A percentile compares a stretch with the other conserved stretches of the same genome.
Conservation (phyloP, 495 filamentous ascomycete species). For the Lichenothelia convexa region DNA sequence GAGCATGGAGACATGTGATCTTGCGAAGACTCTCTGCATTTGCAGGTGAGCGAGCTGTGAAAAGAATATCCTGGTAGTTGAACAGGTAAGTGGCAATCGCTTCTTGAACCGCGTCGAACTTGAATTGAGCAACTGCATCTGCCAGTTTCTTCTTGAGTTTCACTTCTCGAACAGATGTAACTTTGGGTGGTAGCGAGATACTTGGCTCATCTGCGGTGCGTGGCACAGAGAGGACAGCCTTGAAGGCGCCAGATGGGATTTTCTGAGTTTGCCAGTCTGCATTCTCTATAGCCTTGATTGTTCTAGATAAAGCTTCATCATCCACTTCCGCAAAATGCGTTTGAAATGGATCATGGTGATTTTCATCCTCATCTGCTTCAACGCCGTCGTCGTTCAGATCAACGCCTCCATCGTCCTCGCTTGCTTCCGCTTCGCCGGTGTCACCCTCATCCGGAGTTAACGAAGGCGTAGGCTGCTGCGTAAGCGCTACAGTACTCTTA, state of each 20-base stretch:
- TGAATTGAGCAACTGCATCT: no score
- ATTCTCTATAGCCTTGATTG: slow-evolving; percentile 32
- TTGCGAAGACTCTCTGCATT: slow-evolving; percentile 49
- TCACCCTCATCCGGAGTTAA: slow-evolving; percentile 22
- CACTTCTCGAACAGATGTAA: no score
- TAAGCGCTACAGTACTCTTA: not conserved
- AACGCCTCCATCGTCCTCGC: slow-evolving; percentile 19
- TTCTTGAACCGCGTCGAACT: slow-evolving; percentile 33
- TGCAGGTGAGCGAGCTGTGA: slow-evolving; percentile 45
- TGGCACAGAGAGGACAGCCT: slow-evolving; percentile 2
- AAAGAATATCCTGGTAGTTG: slow-evolving; percentile 66
- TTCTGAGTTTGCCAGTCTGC: slow-evolving; percentile 42
- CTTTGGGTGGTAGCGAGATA: no score
- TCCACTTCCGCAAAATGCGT: slow-evolving; percentile 53
- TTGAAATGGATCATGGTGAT: slow-evolving; percentile 56
- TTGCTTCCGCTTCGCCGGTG: slow-evolving; percentile 14
- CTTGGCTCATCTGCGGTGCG: no score
- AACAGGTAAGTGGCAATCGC: slow-evolving; percentile 41
- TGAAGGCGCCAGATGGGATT: not conserved
- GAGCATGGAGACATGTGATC: slow-evolving; percentile 59
- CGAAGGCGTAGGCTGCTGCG: no score
- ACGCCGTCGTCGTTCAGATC: slow-evolving; percentile 30
- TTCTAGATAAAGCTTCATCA: slow-evolving; percentile 32
- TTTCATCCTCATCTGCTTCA: slow-evolving; percentile 31
- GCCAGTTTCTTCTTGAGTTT: no score